Conservation (phyloP, 768 basidiomycete genomes). For the Pleurotus giganteus region DNA sequence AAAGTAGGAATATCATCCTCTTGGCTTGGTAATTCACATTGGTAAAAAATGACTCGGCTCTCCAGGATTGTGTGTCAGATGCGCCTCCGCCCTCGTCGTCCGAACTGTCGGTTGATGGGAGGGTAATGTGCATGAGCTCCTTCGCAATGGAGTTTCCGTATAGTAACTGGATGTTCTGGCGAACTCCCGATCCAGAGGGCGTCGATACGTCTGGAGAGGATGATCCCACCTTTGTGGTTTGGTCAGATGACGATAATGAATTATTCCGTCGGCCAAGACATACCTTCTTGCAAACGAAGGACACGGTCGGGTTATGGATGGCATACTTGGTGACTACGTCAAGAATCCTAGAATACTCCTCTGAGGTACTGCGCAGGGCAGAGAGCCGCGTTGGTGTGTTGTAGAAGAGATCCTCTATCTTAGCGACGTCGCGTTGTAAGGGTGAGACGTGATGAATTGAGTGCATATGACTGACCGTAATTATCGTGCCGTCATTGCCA, state of each 20-base stretch:
- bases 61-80: constrained; percentile 52
- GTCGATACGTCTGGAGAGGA: constrained; percentile 80
- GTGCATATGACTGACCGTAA: constrained; percentile 53
- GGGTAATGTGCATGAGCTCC: constrained; percentile 56
- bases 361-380: constrained; percentile 78
- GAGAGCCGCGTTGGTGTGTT: constrained; percentile 87
- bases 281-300: constrained; percentile 93
- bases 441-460: neutral
- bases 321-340: constrained; percentile 94
- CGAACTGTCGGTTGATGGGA: constrained; percentile 30
- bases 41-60: constrained; percentile 73
- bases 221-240: constrained; percentile 56
- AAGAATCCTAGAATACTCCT: constrained; percentile 89
- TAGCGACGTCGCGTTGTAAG: neutral
- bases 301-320: constrained; percentile 84
- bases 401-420: constrained; percentile 97
- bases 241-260: constrained; percentile 10
- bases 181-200: constrained; percentile 59
- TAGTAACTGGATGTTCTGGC: constrained; percentile 72
- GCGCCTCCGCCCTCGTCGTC: constrained; percentile 28
- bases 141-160: constrained; percentile 82
- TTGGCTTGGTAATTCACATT: constrained; percentile 89
- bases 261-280: neutral
- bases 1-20: constrained; percentile 80
- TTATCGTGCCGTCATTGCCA: constrained; percentile 91